These are phyloP conservation scores for Puccinia hordei DNA, from an alignment of 1,284 basidiomycete species.

Conservation along the genomic window DNA sequence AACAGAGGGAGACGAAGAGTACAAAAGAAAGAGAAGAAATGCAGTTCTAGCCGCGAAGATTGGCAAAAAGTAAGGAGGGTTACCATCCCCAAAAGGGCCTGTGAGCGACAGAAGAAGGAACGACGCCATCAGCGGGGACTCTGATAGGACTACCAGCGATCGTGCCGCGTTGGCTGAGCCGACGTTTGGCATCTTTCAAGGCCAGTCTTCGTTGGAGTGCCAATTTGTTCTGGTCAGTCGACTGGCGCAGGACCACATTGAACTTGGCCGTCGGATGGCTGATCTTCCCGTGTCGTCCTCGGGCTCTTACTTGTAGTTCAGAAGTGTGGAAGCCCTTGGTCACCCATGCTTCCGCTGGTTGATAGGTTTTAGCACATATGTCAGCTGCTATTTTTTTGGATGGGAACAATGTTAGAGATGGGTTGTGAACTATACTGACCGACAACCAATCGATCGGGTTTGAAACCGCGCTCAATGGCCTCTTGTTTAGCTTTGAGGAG, in stretches of 20 bases:
- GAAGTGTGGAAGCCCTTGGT: conserved; percentile 36
- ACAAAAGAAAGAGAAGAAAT: no score
- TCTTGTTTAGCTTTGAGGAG: conserved; percentile 21
- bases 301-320: conserved; percentile 45
- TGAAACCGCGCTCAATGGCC: conserved; percentile 39
- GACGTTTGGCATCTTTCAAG: background rate
- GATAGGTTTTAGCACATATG: background rate
- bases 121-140: conserved; percentile 34
- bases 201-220: conserved; percentile 19
- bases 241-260: conserved; percentile 22
- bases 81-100: conserved; percentile 37
- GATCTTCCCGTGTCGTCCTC: conserved; percentile 42
- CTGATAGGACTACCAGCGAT: conserved; percentile 42
- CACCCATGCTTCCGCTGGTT: conserved; percentile 42
- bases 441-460: conserved; percentile 23
- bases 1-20: no score
- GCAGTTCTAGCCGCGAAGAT: no score
- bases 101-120: conserved; percentile 24
- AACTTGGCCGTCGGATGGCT: conserved; percentile 43
- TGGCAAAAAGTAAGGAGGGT: background rate
- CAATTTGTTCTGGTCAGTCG: conserved; percentile 3
- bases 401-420: background rate
- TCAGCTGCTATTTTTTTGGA: background rate
- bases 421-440: background rate
- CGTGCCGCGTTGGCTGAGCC: conserved; percentile 26